Evolutionary conservation across 2,329 filamentous ascomycete genomes (phyloP).

Genomic region (Colletotrichum nymphaeae): DNA sequence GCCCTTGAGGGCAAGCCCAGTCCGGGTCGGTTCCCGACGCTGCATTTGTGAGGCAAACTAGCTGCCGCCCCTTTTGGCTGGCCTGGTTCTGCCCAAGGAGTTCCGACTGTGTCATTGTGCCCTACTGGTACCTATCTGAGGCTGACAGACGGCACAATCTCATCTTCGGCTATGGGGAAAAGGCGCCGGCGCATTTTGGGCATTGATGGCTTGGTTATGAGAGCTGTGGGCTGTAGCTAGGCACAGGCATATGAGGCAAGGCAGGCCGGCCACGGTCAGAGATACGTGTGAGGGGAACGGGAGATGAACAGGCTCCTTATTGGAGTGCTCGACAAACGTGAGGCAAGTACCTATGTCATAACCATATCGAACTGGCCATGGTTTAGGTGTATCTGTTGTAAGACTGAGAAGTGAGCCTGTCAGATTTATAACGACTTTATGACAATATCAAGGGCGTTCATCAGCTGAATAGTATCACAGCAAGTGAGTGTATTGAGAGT

Average conservation of each 20-base stretch:
- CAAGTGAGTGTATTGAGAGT: neutral
- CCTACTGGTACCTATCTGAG: neutral
- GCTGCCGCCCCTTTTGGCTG: conserved; percentile 4
- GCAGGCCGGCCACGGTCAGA: conserved; percentile 9
- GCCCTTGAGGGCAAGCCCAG: conserved; percentile 13
- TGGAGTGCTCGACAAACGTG: too few relatives aligned
- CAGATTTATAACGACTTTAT: neutral
- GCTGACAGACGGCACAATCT: neutral
- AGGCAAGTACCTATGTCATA: neutral
- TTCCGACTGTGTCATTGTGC: neutral
- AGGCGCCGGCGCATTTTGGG: conserved; percentile 9
- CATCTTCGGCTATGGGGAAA: conserved; percentile 16
- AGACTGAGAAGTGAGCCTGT: neutral
- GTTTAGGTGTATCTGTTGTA: neutral
- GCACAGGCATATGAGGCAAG: neutral
- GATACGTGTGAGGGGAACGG: neutral
- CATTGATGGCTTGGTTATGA: neutral
- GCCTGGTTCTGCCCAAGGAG: neutral
- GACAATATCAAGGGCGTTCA: neutral
- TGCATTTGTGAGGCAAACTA: neutral
- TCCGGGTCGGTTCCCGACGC: conserved; percentile 11
- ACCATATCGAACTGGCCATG: neutral
- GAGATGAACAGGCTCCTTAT: neutral
- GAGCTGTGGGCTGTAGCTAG: neutral
- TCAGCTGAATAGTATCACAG: neutral